Percentiles rank a stretch among this genome's conserved stretches.
These are phyloP conservation scores for Fonsecaea pugnacius DNA, from an alignment of 2,329 filamentous ascomycete genomes.

Conservation along the genomic window DNA sequence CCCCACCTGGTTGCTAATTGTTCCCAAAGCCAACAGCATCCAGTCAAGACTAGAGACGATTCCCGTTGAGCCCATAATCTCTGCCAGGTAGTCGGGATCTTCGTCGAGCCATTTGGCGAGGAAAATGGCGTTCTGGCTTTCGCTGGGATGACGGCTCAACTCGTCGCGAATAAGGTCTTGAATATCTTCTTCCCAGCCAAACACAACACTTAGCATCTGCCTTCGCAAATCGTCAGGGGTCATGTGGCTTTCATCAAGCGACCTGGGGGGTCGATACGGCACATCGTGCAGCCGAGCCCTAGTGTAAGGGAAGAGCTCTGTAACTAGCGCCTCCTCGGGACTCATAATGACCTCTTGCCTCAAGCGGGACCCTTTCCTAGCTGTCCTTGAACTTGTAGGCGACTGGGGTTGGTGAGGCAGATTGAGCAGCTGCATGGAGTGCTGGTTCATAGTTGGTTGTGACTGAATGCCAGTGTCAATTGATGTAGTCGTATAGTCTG, in stretches of 20 bases:
- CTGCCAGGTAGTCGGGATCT: constrained; percentile 77
- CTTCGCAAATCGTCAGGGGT: constrained; percentile 77
- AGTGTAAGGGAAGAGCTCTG: constrained; percentile 86
- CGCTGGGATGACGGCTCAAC: constrained; percentile 68
- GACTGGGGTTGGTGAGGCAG: constrained; percentile 53
- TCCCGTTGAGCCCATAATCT: constrained; percentile 69
- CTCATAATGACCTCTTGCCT: constrained; percentile 80
- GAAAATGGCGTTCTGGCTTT: constrained; percentile 78
- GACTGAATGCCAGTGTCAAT: constrained; percentile 46
- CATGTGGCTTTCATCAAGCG: constrained; percentile 61
- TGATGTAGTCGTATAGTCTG: constrained; percentile 50
- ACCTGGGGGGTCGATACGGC: constrained; percentile 72
- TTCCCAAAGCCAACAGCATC: constrained; percentile 92
- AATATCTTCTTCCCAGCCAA: constrained; percentile 90
- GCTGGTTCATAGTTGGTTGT: constrained; percentile 20
- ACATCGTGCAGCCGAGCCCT: constrained; percentile 80
- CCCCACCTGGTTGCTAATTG: constrained; percentile 76
- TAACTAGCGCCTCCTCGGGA: constrained; percentile 71
- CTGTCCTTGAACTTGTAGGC: constrained; percentile 51
- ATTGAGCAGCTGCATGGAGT: constrained; percentile 32
- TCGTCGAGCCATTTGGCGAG: constrained; percentile 93
- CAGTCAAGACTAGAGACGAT: constrained; percentile 94
- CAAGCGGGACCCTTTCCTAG: constrained; percentile 66
- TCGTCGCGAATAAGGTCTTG: constrained; percentile 83
- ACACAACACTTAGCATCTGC: constrained; percentile 92